Percentiles rank a stretch among this genome's conserved stretches.
Conservation (phyloP, 352 stramenopile species). For the Phytophthora lateralis region DNA sequence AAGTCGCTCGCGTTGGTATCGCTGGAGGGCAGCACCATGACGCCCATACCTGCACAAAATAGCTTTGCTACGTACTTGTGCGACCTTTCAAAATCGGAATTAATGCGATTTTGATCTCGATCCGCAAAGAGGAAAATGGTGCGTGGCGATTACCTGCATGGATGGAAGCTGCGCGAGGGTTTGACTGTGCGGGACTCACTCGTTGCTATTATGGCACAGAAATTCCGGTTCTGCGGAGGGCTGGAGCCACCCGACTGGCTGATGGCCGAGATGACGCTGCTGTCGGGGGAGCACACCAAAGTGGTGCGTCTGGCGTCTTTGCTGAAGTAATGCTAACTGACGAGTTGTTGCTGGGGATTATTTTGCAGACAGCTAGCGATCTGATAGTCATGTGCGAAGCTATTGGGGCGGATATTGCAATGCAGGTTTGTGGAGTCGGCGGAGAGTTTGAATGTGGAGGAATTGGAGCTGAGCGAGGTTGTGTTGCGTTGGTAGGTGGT, state of each 20-base stretch:
- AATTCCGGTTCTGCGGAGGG: slow-evolving; percentile 66
- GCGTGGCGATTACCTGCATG: not conserved
- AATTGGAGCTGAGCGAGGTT: slow-evolving; percentile 1
- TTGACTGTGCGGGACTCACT: not conserved
- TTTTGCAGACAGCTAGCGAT: slow-evolving; percentile 17
- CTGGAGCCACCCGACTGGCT: slow-evolving; percentile 73
- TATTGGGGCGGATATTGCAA: slow-evolving; percentile 34
- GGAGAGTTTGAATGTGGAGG: not conserved
- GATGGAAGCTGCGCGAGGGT: not conserved
- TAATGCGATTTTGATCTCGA: slow-evolving; percentile 5
- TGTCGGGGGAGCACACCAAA: slow-evolving; percentile 32
- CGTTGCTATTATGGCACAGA: slow-evolving; percentile 22
- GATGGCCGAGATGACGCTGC: slow-evolving; percentile 49
- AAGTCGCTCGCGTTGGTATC: slow-evolving; percentile 13
- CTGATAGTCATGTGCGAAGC: slow-evolving; percentile 27
- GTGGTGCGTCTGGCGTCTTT: slow-evolving; percentile 16
- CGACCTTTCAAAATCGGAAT: not conserved
- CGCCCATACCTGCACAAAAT: slow-evolving; percentile 15
- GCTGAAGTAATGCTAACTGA: not conserved
- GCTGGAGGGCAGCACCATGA: not conserved
- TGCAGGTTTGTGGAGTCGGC: slow-evolving; percentile 22
- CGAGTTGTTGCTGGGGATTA: not conserved
- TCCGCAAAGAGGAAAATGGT: slow-evolving; percentile 13
- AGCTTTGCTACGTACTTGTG: not conserved
- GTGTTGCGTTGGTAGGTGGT: slow-evolving; percentile 21